These are phyloP conservation scores for Raddia guianensis DNA, from an alignment of 176 grass and related monocot genomes.

Conservation along the genomic window DNA sequence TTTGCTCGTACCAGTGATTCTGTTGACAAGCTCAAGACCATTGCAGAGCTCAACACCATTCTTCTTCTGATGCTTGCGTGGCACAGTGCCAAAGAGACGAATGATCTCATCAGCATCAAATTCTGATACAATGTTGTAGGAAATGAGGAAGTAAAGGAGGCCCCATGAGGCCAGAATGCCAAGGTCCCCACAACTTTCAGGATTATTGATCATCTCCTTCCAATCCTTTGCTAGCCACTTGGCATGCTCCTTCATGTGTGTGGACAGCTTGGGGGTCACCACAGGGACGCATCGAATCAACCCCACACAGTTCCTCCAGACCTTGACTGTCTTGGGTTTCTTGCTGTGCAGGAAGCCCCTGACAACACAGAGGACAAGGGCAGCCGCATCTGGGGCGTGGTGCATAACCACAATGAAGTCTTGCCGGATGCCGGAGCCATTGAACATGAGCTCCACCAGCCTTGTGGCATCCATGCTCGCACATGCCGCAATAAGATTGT, in stretches of 20 bases:
- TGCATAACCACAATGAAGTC: conserved; percentile 11
- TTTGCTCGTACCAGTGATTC: conserved; percentile 36
- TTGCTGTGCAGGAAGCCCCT: conserved; percentile 34
- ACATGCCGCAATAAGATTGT: conserved; percentile 3
- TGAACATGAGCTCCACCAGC: conserved; percentile 28
- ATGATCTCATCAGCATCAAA: conserved; percentile 39
- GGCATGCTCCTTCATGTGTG: conserved; percentile 18
- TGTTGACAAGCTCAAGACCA: conserved; percentile 30
- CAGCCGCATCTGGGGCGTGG: conserved; percentile 43
- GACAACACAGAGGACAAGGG: conserved; percentile 43
- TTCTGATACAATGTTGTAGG: conserved; percentile 45
- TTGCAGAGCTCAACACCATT: conserved; percentile 10
- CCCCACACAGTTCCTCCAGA: conserved; percentile 34
- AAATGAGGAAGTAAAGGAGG: conserved; percentile 52
- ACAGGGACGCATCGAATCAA: conserved; percentile 36
- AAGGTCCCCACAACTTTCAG: not conserved
- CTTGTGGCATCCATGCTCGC: conserved; percentile 33
- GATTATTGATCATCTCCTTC: conserved; percentile 36
- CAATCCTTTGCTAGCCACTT: conserved; percentile 46
- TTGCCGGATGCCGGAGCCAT: not conserved
- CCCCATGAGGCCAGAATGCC: conserved; percentile 33
- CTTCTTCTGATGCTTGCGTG: conserved; percentile 22
- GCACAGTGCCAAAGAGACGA: conserved; percentile 32
- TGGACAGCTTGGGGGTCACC: not conserved
- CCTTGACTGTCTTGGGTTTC: not conserved